Evolutionary conservation across 176 grass and related monocot genomes (phyloP).

Genomic region (Pontederia crassipes): DNA sequence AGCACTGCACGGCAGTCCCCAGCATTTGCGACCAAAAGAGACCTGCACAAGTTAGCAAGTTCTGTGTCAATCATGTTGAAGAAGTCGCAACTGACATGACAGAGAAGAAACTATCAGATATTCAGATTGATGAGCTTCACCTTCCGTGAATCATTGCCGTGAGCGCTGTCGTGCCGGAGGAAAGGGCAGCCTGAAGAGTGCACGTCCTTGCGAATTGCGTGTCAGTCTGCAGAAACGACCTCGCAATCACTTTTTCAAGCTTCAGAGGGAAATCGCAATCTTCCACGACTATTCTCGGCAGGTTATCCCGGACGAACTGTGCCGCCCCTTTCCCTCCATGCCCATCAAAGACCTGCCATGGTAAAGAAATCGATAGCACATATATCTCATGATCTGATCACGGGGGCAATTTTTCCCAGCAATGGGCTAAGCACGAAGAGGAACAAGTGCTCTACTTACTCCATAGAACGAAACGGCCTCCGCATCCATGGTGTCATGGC

Average conservation of each 20-base stretch:
- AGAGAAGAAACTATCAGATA: not conserved
- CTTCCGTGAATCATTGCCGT: constrained; percentile 94
- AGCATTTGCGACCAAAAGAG: constrained; percentile 85
- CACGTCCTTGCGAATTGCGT: constrained; percentile 63
- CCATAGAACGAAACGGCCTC: constrained; percentile 84
- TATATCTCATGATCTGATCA: not conserved
- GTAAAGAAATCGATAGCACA: not conserved
- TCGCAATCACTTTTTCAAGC: constrained; percentile 63
- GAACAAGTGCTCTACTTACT: constrained; percentile 36
- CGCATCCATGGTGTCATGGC: constrained; percentile 20
- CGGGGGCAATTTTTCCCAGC: not conserved
- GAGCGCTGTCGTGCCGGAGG: constrained; percentile 87
- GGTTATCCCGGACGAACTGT: constrained; percentile 83
- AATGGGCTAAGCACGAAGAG: not conserved
- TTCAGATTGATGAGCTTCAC: constrained; percentile 18
- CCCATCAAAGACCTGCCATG: constrained; percentile 78
- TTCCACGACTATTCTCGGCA: constrained; percentile 77
- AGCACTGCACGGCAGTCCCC: constrained; percentile 89
- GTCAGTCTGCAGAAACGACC: constrained; percentile 81
- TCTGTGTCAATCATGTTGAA: not conserved
- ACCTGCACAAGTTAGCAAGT: constrained; percentile 29
- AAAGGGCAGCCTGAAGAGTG: constrained; percentile 23
- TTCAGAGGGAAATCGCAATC: constrained; percentile 88
- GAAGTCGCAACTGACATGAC: not conserved
- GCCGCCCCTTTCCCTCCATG: constrained; percentile 94